Conservation (phyloP, 805 yeast genomes). For the Saturnispora dispora region DNA sequence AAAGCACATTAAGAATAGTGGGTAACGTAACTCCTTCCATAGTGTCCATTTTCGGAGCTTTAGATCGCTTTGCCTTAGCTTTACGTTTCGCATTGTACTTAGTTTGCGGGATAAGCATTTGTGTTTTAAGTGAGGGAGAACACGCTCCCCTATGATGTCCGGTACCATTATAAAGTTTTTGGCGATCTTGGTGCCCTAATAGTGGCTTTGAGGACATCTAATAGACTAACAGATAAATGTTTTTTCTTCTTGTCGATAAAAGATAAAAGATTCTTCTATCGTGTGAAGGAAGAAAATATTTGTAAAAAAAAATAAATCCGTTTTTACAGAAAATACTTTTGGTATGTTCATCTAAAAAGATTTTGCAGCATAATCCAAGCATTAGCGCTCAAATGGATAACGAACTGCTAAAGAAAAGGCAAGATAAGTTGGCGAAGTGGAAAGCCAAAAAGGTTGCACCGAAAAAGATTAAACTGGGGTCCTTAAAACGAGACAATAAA, state of each 20-base stretch:
- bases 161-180: neutral
- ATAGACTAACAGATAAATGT: neutral
- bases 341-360: neutral
- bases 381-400: neutral
- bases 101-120: neutral
- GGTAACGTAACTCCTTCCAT: slow-evolving; percentile 90
- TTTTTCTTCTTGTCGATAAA: neutral
- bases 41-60: slow-evolving; percentile 55
- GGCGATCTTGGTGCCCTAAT: neutral
- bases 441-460: neutral
- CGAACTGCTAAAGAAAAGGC: neutral
- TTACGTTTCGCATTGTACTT: neutral
- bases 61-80: neutral
- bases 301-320: neutral
- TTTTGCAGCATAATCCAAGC: neutral
- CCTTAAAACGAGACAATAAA: slow-evolving; percentile 1
- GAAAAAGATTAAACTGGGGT: slow-evolving; percentile 2
- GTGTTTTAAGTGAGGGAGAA: neutral
- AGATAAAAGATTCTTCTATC: neutral
- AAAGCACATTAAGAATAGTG: slow-evolving; percentile 82
- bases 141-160: neutral
- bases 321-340: neutral
- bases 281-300: neutral
- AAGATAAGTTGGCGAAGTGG: neutral
- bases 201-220: neutral